Base-by-base conservation (phyloP, 176 grass and related monocot genomes). In the Eremochloa ophiuroides region DNA sequence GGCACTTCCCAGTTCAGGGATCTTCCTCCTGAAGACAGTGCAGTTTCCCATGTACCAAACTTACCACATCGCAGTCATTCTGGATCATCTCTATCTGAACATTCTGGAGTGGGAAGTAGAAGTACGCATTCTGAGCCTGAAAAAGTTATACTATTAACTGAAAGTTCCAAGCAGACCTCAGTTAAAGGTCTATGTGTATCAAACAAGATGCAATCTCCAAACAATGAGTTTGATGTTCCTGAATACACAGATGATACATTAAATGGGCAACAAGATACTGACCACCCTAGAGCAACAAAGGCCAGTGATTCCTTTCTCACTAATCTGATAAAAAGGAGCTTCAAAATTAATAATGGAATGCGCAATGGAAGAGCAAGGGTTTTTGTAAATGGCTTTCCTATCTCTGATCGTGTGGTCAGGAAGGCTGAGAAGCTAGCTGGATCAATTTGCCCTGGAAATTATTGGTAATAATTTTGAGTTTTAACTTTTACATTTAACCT, bases 401-500 rank as follows among this genome's bases (percentile, higher is more conserved):
- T 99, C 31, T 65, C 82, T 59, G 93, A 99, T 69, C 82, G 85
- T 63, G 73, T 38, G 0, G 81, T 93, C 63, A 93, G 90, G 76
- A 99, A 91, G 80, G 93, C 93, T 31, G 96, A 95, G 80, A 99
- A 99, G 74, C 76, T 74, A 73, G 91, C 96, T 33, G 96, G 96
- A 69, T 75, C 66, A 58, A 90, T 99, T 26, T 91, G 42, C 84
- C 82, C 96, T 41, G 90, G 96, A 77, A 87, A 99, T 75, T 99
- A 93, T 83, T 93, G 96, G 96, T 95, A 88, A 84, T 18, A 73
- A 47, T 71, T 48, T 62, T 50, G 5, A 64, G 7, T 39, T 55
- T 65, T 73, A 46, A 18, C 14, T 78, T 84, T 85, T 85, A 9
- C 8, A 66, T 78, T 56, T 82, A 18, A 81, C 43, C 18, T 85